Evolutionary conservation across 768 basidiomycete species (phyloP).

Genomic region (Suillus alpinus): DNA sequence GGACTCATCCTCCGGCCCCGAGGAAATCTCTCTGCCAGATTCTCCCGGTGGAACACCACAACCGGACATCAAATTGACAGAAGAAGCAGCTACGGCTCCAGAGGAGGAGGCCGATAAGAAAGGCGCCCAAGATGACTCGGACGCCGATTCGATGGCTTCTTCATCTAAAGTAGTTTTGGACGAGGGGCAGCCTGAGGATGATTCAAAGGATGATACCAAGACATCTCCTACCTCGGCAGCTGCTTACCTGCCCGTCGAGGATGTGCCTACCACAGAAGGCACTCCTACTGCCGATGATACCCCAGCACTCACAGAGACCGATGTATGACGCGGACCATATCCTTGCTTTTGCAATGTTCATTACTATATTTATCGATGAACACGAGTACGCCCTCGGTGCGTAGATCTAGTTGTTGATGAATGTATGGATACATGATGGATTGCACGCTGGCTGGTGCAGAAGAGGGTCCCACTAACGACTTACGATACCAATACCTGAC

Average conservation of each 20-base stretch:
- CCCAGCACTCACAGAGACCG: conserved; percentile 7
- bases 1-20: conserved; percentile 19
- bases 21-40: conserved; percentile 37
- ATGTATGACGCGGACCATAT: not conserved
- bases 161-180: conserved; percentile 11
- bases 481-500: conserved; percentile 14
- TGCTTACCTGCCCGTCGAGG: conserved; percentile 6
- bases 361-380: conserved; percentile 1
- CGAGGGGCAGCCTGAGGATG: conserved; percentile 6
- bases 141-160: conserved; percentile 23
- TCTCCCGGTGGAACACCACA: conserved; percentile 30
- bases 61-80: conserved; percentile 11
- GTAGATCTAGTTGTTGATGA: conserved; percentile 2
- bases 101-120: conserved; percentile 13
- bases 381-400: not conserved
- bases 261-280: conserved; percentile 6
- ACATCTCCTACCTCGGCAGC: not conserved
- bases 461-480: conserved; percentile 1
- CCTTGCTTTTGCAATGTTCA: not conserved
- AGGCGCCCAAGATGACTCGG: conserved; percentile 9
- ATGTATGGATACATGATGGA: not conserved
- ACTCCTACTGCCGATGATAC: conserved; percentile 9
- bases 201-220: conserved; percentile 2
- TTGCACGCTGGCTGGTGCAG: conserved; percentile 11
- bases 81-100: conserved; percentile 6